Evolutionary conservation across 1,284 basidiomycete species (phyloP).

Genomic region (Cutaneotrichosporon cutaneum): DNA sequence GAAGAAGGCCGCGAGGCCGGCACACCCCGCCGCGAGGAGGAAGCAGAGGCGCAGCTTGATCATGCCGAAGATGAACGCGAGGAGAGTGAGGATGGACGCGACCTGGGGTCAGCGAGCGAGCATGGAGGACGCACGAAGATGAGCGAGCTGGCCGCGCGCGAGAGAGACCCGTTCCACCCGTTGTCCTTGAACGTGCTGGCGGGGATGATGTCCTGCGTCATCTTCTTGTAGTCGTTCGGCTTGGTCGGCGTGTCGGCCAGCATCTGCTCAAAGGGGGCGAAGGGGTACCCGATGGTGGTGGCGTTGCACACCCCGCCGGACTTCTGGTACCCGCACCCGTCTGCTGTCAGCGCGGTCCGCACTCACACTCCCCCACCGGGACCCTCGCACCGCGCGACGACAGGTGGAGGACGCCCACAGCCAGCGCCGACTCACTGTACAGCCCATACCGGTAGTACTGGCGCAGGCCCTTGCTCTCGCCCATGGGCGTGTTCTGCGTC

Average conservation of each 20-base stretch:
- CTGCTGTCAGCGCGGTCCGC: conserved; percentile 18
- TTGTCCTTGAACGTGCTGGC: conserved; percentile 38
- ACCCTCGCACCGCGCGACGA: too few relatives aligned
- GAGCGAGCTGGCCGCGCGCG: conserved; percentile 39
- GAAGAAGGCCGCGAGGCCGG: conserved; percentile 36
- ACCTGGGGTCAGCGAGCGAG: conserved; percentile 7
- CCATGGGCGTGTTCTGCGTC: conserved; percentile 33
- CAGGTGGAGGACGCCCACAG: too few relatives aligned
- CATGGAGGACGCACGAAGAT: conserved; percentile 37
- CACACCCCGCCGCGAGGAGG: conserved; percentile 45
- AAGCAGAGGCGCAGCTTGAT: conserved; percentile 47
- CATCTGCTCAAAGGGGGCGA: conserved; percentile 44
- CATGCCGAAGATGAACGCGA: conserved; percentile 47
- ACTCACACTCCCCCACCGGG: too few relatives aligned
- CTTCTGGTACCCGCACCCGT: conserved; percentile 46
- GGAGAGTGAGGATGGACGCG: conserved; percentile 39
- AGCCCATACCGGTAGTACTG: conserved; percentile 51
- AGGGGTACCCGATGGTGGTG: conserved; percentile 46
- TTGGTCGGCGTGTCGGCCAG: conserved; percentile 43
- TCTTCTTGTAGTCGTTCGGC: conserved; percentile 36
- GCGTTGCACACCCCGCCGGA: conserved; percentile 46
- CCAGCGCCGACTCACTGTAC: conserved; percentile 43
- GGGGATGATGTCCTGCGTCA: conserved; percentile 36
- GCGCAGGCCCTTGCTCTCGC: conserved; percentile 38
- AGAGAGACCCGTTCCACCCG: conserved; percentile 37